Base-by-base conservation (phyloP, 495 filamentous ascomycete species). In the Immersiella caudata region DNA sequence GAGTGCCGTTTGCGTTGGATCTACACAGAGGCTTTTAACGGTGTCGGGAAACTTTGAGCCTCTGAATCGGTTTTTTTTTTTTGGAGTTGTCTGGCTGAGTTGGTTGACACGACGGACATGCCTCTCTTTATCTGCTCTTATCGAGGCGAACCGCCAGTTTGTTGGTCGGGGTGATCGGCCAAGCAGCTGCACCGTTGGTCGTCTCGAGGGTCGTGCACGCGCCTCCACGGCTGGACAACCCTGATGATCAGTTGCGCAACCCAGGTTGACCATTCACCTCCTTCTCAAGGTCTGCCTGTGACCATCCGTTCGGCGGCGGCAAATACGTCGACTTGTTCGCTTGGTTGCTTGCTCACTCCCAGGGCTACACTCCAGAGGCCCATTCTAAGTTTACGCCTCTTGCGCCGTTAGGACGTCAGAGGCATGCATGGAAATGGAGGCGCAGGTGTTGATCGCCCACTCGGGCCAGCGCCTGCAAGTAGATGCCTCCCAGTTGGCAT, bases 401-500 rank as follows among this genome's bases (percentile, higher is more conserved):
- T 46, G 9, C 16, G 40, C 40, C 40, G 9, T 46, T 46, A 24
- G 33, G 21, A 40, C 56, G 16, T 35, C 59, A 35, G 70, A 74
- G 75, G 73, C 65, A 80, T 80, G 78, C 73, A 52, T 66, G 64
- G 75, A 73, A 69, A 84, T 83, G 81, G 80, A 80, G 70, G 93
- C 93, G 87, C 86, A 92, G 78, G 87, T 97, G 78, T 91, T 90
- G 79, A 87, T 95, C 67, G 93, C 92, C 82, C 93, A 95, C 82
- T 90, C 90, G 72, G 93, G 93, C 82, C 88, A 93, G 82, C 89
- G 89, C 81, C 84, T 93, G 75, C 82, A 85, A 71, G 83, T 90
- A 68, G 91, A 96, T 78, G 85, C 86, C 25, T 83, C 85, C 59
- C 85, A 86, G 57, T 88, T 92, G 75, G 77, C 86, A 65, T 89